Base-by-base conservation (phyloP, 495 filamentous ascomycete species). In the Evansstolkia leycettana region DNA sequence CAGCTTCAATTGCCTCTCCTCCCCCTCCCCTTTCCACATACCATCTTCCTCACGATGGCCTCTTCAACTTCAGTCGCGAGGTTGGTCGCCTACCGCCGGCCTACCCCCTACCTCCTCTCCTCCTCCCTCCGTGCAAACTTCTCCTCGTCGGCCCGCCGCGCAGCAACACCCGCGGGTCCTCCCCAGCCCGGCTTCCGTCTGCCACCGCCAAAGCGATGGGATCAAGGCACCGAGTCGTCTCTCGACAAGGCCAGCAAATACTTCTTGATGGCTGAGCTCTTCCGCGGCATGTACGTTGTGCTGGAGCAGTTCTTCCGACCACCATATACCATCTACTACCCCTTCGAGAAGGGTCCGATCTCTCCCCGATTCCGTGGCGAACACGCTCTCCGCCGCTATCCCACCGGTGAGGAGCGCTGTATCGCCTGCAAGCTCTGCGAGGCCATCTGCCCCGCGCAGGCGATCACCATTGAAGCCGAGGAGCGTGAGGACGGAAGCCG, bases 341-440 rank as follows among this genome's bases (percentile, higher is more conserved):
- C 90, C 20, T 98, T 94, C 64, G 90, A 98, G 56, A 98, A 98
- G 73, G 90, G 90, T 26, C 90, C 90, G 31, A 94, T 98, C 53
- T 95, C 90, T 14, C 90, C 92, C 27, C 81, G 90, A 37, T 98
- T 98, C 75, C 80, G 90, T 48, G 90, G 90, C 47, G 90, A 98
- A 54, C 90, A 98, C 64, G 90, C 90, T 30, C 72, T 98, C 30
- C 76, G 90, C 50, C 75, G 90, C 30, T 98, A 98, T 55, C 90
- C 90, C 9, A 90, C 90, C 7, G 90, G 90, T 43, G 90, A 98
- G 60, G 90, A 98, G 65, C 81, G 90, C 41, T 98, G 90, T 67
- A 98, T 98, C 62, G 90, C 90, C 41, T 98, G 90, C 80, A 96
- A 98, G 69, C 75, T 98, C 32, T 98, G 90, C 66, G 90, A 96